These are phyloP conservation scores for Drechslera avenae DNA, from an alignment of 2,329 filamentous ascomycete genomes.

Conservation along the genomic window DNA sequence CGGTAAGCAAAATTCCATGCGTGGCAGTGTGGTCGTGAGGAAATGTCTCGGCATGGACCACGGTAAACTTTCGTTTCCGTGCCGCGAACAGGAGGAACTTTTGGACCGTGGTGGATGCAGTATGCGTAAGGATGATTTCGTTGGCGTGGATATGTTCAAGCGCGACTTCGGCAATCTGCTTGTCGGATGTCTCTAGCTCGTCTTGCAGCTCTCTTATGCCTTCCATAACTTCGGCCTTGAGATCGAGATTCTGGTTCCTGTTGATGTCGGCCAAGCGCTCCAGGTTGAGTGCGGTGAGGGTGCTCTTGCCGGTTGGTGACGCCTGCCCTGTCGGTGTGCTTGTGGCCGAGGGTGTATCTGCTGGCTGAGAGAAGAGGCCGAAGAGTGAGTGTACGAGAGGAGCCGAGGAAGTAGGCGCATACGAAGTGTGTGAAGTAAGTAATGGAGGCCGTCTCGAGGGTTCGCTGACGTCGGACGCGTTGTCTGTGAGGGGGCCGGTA, in stretches of 20 bases:
- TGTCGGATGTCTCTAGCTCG: constrained; percentile 89
- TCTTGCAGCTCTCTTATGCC: constrained; percentile 96
- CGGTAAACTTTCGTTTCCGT: constrained; percentile 86
- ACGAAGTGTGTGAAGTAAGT: constrained; percentile 66
- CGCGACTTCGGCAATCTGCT: constrained; percentile 86
- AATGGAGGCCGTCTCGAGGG: constrained; percentile 62
- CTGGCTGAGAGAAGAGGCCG: constrained; percentile 78
- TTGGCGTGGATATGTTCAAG: constrained; percentile 92
- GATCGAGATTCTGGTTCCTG: constrained; percentile 60
- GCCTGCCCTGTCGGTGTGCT: constrained; percentile 59
- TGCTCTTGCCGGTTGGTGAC: constrained; percentile 55
- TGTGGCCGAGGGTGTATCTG: constrained; percentile 52
- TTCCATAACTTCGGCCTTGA: constrained; percentile 89
- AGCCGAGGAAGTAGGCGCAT: constrained; percentile 60
- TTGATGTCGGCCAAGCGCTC: constrained; percentile 50
- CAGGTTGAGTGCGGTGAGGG: constrained; percentile 42
- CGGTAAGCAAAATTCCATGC: constrained; percentile 64
- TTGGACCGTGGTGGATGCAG: constrained; percentile 84
- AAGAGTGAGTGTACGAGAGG: constrained; percentile 76
- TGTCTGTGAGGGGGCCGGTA: constrained; percentile 34
- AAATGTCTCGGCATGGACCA: constrained; percentile 78
- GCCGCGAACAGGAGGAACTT: constrained; percentile 88
- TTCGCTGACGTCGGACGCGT: constrained; percentile 45
- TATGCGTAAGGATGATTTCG: constrained; percentile 89
- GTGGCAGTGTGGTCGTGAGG: constrained; percentile 71